These are phyloP conservation scores for Nannochloropsis salina DNA, from an alignment of 108 stramenopile genomes.

Conservation along the genomic window DNA sequence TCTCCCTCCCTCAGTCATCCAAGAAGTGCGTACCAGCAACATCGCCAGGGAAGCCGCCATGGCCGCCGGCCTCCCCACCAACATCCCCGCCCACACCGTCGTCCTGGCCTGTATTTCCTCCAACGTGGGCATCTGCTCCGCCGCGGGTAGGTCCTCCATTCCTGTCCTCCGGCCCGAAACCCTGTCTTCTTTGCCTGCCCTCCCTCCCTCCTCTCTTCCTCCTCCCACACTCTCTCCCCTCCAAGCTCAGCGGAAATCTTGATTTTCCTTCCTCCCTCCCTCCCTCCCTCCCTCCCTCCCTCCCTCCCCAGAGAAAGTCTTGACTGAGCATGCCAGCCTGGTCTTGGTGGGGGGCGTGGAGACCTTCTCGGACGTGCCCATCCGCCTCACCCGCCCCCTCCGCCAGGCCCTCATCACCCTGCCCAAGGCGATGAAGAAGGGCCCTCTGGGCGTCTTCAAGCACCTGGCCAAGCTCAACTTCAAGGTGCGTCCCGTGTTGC, in stretches of 20 bases:
- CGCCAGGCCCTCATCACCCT: slow-evolving; percentile 84
- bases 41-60: slow-evolving; percentile 86
- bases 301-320: not conserved
- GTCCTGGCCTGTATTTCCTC: slow-evolving; percentile 89
- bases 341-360: slow-evolving; percentile 91
- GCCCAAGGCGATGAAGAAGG: slow-evolving; percentile 92
- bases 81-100: slow-evolving; percentile 86
- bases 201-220: not conserved
- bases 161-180: not conserved
- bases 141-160: slow-evolving; percentile 19
- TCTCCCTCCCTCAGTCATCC: slow-evolving; percentile 44
- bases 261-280: too few species aligned
- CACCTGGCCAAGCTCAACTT: slow-evolving; percentile 79
- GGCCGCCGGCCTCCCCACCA: slow-evolving; percentile 83
- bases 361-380: slow-evolving; percentile 93
- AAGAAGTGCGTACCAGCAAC: slow-evolving; percentile 69
- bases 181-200: not conserved
- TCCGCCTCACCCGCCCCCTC: slow-evolving; percentile 59
- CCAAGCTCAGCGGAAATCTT: too few species aligned
- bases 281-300: slow-evolving; percentile 15
- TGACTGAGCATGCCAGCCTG: slow-evolving; percentile 71
- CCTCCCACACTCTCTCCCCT: too few species aligned
- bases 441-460: slow-evolving; percentile 61
- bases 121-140: slow-evolving; percentile 42
- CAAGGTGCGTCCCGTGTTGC: slow-evolving; percentile 70